These are phyloP conservation scores for Termitomyces sp. DNA, from an alignment of 768 basidiomycete genomes.

Conservation along the genomic window DNA sequence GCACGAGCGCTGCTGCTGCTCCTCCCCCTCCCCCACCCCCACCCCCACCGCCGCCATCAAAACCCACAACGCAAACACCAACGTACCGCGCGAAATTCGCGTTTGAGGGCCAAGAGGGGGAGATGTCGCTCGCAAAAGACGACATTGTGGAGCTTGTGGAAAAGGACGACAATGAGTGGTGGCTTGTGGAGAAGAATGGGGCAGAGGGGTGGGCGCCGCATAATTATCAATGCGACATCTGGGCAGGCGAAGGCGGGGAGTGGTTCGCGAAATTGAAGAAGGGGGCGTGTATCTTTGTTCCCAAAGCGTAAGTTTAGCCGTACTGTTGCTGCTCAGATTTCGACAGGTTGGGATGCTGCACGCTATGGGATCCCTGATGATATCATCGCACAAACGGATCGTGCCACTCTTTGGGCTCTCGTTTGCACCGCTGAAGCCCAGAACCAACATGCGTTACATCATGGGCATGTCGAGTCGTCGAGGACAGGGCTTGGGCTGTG, in stretches of 20 bases:
- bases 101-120: conserved; percentile 92
- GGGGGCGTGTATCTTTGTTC: conserved; percentile 87
- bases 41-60: conserved; percentile 41
- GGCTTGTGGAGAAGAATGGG: conserved; percentile 83
- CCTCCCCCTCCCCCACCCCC: conserved; percentile 29
- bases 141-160: conserved; percentile 89
- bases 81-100: conserved; percentile 85
- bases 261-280: conserved; percentile 99
- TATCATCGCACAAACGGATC: conserved; percentile 91
- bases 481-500: too few relatives aligned
- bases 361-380: conserved; percentile 97
- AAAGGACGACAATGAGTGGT: conserved; percentile 97
- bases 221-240: conserved; percentile 92
- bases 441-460: too few relatives aligned
- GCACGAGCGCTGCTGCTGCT: conserved; percentile 16
- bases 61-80: conserved; percentile 66
- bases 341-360: conserved; percentile 95
- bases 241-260: conserved; percentile 88
- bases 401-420: conserved; percentile 91
- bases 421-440: conserved; percentile 87
- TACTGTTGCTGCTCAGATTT: conserved; percentile 92
- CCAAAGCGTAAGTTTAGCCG: conserved; percentile 94
- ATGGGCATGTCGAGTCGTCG: too few relatives aligned
- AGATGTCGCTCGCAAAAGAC: conserved; percentile 86
- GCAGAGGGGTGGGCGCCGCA: conserved; percentile 94